Base-by-base conservation (phyloP, 305 asterid species). In the Fraxinus floribunda region DNA sequence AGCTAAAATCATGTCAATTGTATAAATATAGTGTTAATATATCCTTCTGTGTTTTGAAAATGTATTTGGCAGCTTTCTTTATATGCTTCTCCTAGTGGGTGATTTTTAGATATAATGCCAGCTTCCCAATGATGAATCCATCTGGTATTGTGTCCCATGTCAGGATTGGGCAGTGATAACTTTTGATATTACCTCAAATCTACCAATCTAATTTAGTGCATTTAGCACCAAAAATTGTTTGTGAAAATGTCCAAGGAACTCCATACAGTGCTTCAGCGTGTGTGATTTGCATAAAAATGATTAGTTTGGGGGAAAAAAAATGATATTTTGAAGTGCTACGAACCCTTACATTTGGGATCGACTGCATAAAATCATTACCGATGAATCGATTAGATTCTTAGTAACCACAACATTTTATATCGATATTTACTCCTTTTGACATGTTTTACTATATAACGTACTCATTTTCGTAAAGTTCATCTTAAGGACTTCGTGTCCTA, bases 31-130 rank as follows among this genome's bases (percentile, higher is more conserved):
- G 57, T n/a, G 83, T 80, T 60, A 75, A 30, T 57, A 88, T 92
- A 88, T 92, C 88, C 86, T 88, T 90, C 78, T 66, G 30, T 60
- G 70, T 62, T 85, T 84, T 83, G 46, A 22, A 78, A 41, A 73
- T 79, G 64, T 1, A 52, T 66, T 88, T 89, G 89, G 88, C 90
- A 89, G 90, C 86, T 79, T 90, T 90, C 75, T 79, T 76, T 79
- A 78, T 80, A 55, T 75, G 85, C 87, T 78, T 74, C 68, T 80
- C 70, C 77, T 85, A 88, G 90, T 88, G 91, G 88, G 86, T 81
- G 83, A 83, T 83, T 80, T 15, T 83, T 70, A 79, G 81, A 74
- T 81, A 77, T 81, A 78, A 83, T 90, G 86, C 87, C 91, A 85
- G 83, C 89, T 86, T 77, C 81, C 75, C 46, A 86, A 89, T 86